Conservation (phyloP, 176 grass and related monocot species). For the Avena insularis region DNA sequence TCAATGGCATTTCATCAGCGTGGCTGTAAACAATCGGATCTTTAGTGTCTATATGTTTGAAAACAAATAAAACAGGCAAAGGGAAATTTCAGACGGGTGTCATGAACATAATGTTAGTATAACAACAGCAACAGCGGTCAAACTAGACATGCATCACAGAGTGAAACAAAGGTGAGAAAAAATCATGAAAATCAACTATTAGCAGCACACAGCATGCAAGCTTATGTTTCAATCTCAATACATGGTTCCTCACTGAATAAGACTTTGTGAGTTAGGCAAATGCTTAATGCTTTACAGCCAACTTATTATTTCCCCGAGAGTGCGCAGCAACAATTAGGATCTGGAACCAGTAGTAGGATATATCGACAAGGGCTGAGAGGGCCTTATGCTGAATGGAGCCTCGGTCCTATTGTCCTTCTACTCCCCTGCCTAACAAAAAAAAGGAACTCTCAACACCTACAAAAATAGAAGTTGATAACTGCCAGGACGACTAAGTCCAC, state of each 20-base stretch:
- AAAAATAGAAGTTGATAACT: slow-evolving; percentile 66
- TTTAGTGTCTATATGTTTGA: neutral
- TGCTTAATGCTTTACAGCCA: slow-evolving; percentile 64
- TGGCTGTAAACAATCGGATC: neutral
- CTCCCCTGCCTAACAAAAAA: slow-evolving; percentile 68
- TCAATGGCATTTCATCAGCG: neutral
- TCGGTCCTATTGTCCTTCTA: slow-evolving; percentile 59
- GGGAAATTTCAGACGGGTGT: neutral
- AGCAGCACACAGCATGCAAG: slow-evolving; percentile 46
- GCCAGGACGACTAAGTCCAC: slow-evolving; percentile 30
- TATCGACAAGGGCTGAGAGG: slow-evolving; percentile 66
- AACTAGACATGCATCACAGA: neutral
- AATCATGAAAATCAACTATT: slow-evolving; percentile 44
- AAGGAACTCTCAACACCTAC: slow-evolving; percentile 45
- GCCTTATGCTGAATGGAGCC: slow-evolving; percentile 66
- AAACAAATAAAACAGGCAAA: neutral
- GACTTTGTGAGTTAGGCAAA: slow-evolving; percentile 59
- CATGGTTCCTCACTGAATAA: slow-evolving; percentile 53
- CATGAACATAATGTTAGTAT: neutral
- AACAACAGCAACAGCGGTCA: neutral
- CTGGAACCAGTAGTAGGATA: slow-evolving; percentile 66
- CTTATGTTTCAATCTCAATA: slow-evolving; percentile 60
- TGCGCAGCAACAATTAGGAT: slow-evolving; percentile 54
- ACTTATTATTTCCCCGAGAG: slow-evolving; percentile 61
- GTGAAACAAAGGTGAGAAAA: neutral